Evolutionary conservation across 768 basidiomycete species (phyloP).

Genomic region (Lyophyllum atratum): DNA sequence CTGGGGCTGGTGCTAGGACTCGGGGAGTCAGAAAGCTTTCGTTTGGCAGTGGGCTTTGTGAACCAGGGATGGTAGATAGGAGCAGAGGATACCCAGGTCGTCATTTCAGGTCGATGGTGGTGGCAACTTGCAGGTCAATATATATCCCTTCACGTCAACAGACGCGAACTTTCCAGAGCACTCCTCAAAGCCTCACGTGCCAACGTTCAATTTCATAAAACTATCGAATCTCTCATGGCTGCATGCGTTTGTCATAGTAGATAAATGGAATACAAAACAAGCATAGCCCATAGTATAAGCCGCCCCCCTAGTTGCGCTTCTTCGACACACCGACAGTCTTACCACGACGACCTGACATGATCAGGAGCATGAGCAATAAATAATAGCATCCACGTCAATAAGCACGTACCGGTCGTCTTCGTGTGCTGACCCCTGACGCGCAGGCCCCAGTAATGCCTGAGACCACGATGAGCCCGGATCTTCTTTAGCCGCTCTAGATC

Average conservation of each 20-base stretch:
- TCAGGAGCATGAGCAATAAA: slow-evolving; percentile 1
- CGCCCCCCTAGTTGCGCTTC: slow-evolving; percentile 61
- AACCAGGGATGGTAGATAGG: slow-evolving; percentile 48
- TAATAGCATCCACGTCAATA: background rate
- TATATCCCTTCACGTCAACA: background rate
- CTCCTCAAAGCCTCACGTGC: slow-evolving; percentile 17
- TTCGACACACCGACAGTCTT: slow-evolving; percentile 97
- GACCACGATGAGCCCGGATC: slow-evolving; percentile 94
- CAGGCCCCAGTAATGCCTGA: slow-evolving; percentile 91
- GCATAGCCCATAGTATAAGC: slow-evolving; percentile 8
- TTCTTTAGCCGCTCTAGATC: slow-evolving; percentile 99
- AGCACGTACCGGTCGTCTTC: slow-evolving; percentile 88
- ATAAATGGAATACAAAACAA: slow-evolving; percentile 14
- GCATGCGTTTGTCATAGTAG: slow-evolving; percentile 13
- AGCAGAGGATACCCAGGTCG: slow-evolving; percentile 26
- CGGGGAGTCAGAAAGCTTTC: slow-evolving; percentile 32
- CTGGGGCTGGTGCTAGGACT: slow-evolving; percentile 13
- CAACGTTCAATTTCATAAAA: background rate
- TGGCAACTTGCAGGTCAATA: background rate
- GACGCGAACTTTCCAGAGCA: slow-evolving; percentile 10
- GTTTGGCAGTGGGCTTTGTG: slow-evolving; percentile 37
- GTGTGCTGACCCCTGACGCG: slow-evolving; percentile 99
- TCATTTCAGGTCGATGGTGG: slow-evolving; percentile 9
- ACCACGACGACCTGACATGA: slow-evolving; percentile 79
- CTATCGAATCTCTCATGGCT: background rate